Percentiles rank a stretch among this genome's conserved stretches.
phyloP scores from a whole-genome alignment of 352 stramenopile genomes.

The Pythium scleroteichum region DNA sequence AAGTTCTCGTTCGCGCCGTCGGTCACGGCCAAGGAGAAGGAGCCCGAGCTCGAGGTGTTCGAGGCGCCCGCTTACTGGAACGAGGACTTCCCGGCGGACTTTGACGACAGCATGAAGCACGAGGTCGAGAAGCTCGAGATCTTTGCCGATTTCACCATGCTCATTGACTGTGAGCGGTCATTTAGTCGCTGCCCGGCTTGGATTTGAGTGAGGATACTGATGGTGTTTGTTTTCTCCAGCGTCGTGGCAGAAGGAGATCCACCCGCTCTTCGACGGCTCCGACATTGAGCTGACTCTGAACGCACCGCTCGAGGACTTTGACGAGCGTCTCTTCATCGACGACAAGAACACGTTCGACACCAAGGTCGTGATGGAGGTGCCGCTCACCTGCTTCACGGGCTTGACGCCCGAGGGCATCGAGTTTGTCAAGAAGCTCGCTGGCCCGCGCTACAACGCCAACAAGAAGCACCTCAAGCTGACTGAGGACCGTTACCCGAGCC shows the following conservation, averaged over 20 bases:
- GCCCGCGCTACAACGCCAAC: conserved; percentile 76
- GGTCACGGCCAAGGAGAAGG: conserved; percentile 39
- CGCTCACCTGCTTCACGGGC: conserved; percentile 60
- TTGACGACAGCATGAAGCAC: conserved; percentile 85
- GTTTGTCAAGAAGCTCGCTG: conserved; percentile 67
- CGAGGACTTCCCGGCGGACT: conserved; percentile 67
- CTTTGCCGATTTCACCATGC: conserved; percentile 74
- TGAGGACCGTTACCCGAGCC: conserved; percentile 76
- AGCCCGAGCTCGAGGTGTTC: conserved; percentile 63
- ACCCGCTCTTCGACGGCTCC: conserved; percentile 68
- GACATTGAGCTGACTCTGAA: conserved; percentile 76
- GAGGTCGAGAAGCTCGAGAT: conserved; percentile 86
- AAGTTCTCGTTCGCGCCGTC: conserved; percentile 76
- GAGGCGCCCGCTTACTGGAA: conserved; percentile 75
- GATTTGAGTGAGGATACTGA: too few species aligned
- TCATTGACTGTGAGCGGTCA: conserved; percentile 53
- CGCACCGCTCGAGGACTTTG: conserved; percentile 78
- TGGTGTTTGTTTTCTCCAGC: conserved; percentile 22
- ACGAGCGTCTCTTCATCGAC: conserved; percentile 78
- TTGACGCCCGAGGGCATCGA: conserved; percentile 50
- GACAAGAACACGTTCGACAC: conserved; percentile 82
- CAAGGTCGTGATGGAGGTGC: conserved; percentile 81
- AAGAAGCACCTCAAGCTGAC: conserved; percentile 80
- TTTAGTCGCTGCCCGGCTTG: too few species aligned
- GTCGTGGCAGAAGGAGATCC: conserved; percentile 81